Evolutionary conservation across 2,329 filamentous ascomycete species (phyloP).

Genomic region (Coniosporium tulheliwenetii): DNA sequence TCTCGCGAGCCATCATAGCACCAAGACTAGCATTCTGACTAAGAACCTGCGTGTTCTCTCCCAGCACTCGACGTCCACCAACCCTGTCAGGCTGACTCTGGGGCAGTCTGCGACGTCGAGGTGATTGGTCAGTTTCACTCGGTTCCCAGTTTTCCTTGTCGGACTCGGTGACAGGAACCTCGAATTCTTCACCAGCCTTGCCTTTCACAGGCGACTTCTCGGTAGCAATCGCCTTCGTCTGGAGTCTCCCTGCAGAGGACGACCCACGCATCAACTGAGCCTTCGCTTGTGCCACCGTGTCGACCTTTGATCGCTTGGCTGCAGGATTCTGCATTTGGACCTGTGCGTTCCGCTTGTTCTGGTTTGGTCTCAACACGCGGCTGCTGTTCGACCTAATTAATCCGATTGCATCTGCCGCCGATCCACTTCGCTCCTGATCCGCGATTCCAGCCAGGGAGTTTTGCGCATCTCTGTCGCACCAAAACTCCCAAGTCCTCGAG

Average conservation of each 20-base stretch:
- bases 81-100: conserved; percentile 1
- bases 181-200: conserved; percentile 22
- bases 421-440: conserved; percentile 65
- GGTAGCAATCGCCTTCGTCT: not conserved
- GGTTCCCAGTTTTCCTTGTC: conserved; percentile 88
- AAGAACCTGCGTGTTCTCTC: conserved; percentile 27
- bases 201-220: conserved; percentile 4
- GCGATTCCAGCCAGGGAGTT: conserved; percentile 69
- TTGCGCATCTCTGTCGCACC: conserved; percentile 64
- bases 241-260: conserved; percentile 6
- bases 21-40: conserved; percentile 21
- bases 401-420: conserved; percentile 66
- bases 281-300: conserved; percentile 10
- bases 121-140: conserved; percentile 30
- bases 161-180: conserved; percentile 51
- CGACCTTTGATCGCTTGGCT: conserved; percentile 28
- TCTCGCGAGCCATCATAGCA: conserved; percentile 14
- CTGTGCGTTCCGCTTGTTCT: conserved; percentile 47
- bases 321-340: conserved; percentile 14
- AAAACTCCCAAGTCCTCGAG: conserved; percentile 81
- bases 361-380: conserved; percentile 35
- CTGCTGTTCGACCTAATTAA: conserved; percentile 59
- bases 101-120: conserved; percentile 23
- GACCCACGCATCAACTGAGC: conserved; percentile 25
- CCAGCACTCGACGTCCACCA: conserved; percentile 23